Base-by-base conservation (phyloP, 495 filamentous ascomycete species). In the Entonaema liquescens region DNA sequence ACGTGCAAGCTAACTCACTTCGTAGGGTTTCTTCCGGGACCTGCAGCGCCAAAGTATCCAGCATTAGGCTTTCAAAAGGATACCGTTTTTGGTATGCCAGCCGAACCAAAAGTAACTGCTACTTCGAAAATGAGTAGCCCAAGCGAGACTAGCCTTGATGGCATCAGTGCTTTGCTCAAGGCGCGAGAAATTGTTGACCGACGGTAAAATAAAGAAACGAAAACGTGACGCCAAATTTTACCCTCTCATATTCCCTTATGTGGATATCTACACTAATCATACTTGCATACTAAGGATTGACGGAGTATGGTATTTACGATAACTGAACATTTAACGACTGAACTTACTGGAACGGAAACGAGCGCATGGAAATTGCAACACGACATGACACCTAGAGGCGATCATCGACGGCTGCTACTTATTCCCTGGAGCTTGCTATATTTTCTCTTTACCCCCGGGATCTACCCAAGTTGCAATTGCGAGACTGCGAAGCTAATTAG, bases 161-260 rank as follows among this genome's bases (percentile, higher is more conserved):
- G 83, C 1, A 84, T 88, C 71, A 86, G 79, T 65, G 86, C 86
- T 15, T 71, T 88, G n/a, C 73, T 88, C 2, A 81, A 74, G 53
- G 85, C 85, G 3, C 84, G 85, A 42, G 85, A 88, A 62, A 86
- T 87, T 54, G 83, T 87, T 35, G 80, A 85, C 58, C 80, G 81
- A n/a, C 79, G 81, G 31, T 72, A 35, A 50, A 59, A 19, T n/a
- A n/a, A n/a, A 21, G 52, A 47, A 26, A 15, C 29, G 29, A 25
- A 36, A 42, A 54, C 42, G n/a, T n/a, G 36, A 12, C 53, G 7
- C 29, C 8, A 17, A 17, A 4, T 17, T 29, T 12, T 40, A 8
- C 28, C 8, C 44, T 23, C 15, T 31, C 12, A 44, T 40, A 9
- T 35, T 8, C 33, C 42, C 19, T 56, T 31, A 1, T 38, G 59